phyloP scores from a whole-genome alignment of 495 filamentous ascomycete species.

The Neurospora sp. region DNA sequence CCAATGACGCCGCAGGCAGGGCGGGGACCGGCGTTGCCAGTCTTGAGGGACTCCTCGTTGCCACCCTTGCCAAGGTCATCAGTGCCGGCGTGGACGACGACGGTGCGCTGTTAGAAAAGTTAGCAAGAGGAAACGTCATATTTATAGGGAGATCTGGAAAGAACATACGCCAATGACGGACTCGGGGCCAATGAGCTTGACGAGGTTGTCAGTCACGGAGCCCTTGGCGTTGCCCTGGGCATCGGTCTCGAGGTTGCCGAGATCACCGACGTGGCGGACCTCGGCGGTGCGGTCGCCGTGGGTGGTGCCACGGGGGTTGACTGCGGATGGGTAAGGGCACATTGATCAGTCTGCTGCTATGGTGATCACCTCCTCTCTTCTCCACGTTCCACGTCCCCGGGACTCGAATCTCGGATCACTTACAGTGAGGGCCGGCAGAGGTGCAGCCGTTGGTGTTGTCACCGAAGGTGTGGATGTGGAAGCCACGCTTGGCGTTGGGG shows the following conservation, averaged over 20 bases:
- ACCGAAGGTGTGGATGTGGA: constrained; percentile 97
- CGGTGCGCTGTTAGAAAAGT: constrained; percentile 57
- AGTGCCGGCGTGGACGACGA: constrained; percentile 89
- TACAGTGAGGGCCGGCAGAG: constrained; percentile 92
- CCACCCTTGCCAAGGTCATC: constrained; percentile 90
- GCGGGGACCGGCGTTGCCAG: constrained; percentile 84
- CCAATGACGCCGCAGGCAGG: constrained; percentile 97
- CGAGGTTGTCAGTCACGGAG: constrained; percentile 58
- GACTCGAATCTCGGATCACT: constrained; percentile 18
- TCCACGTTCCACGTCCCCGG: neutral
- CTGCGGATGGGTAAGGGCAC: constrained; percentile 31
- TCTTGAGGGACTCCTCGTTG: constrained; percentile 91
- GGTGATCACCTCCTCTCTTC: neutral
- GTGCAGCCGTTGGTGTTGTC: constrained; percentile 99
- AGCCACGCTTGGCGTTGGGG: constrained; percentile 87
- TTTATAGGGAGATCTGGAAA: too few relatives aligned
- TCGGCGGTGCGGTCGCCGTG: constrained; percentile 80
- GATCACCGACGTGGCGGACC: constrained; percentile 88
- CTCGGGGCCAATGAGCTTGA: constrained; percentile 93
- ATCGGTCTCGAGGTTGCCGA: constrained; percentile 95
- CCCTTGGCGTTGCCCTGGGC: constrained; percentile 79
- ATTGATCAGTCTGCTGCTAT: neutral
- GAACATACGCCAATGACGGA: constrained; percentile 84
- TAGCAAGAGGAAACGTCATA: neutral
- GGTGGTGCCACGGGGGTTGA: constrained; percentile 88